phyloP scores from a whole-genome alignment of 2,329 filamentous ascomycete species.

The Hypoxylon sp. region DNA sequence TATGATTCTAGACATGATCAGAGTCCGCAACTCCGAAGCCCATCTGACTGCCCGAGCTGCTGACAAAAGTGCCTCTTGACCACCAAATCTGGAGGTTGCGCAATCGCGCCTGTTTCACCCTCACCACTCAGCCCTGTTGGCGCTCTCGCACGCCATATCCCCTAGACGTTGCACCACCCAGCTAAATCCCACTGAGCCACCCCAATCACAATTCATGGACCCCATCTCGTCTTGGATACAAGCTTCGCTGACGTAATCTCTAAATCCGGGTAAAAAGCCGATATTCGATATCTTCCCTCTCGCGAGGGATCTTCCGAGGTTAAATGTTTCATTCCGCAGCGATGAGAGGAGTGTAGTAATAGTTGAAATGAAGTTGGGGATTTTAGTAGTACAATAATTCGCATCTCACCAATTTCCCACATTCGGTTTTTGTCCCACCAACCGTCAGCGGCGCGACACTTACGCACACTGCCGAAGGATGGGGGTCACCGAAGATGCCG shows the following conservation, averaged over 20 bases:
- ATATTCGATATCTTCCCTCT: background rate
- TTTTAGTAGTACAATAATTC: background rate
- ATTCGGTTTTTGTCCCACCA: background rate
- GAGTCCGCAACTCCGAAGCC: constrained; percentile 22
- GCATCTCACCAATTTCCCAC: background rate
- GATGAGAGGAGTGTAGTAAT: background rate
- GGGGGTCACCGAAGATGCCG: background rate
- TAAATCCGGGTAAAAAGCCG: background rate
- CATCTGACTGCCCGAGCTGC: constrained; percentile 35
- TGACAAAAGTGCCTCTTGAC: constrained; percentile 42
- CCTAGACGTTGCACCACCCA: constrained; percentile 35
- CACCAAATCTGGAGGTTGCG: constrained; percentile 35
- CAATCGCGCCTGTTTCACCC: constrained; percentile 38
- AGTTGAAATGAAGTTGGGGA: background rate
- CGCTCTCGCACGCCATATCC: constrained; percentile 42
- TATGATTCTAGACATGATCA: constrained; percentile 23
- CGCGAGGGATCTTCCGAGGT: background rate
- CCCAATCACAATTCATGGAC: background rate
- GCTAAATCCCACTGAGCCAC: background rate
- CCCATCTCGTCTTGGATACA: background rate
- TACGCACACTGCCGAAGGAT: background rate
- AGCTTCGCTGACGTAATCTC: background rate
- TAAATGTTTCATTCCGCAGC: background rate
- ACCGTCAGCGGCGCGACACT: background rate
- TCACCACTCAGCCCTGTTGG: constrained; percentile 37